phyloP scores from a whole-genome alignment of 148 eudicot species.

The Diospyros kaki region DNA sequence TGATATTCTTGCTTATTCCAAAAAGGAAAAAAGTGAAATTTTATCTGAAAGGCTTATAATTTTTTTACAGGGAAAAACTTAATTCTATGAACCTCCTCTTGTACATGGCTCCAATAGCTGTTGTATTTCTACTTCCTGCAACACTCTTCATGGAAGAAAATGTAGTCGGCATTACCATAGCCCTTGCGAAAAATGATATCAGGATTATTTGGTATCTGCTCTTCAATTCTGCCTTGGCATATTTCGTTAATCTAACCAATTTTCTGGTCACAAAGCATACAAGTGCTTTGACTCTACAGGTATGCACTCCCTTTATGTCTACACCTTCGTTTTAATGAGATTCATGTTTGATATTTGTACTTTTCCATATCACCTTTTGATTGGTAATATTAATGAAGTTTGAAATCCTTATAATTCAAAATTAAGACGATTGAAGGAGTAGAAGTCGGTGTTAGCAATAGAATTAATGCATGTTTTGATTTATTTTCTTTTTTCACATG shows the following conservation, averaged over 20 bases:
- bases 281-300: conserved; percentile 47
- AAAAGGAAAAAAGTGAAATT: neutral
- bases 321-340: neutral
- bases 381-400: neutral
- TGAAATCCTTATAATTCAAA: neutral
- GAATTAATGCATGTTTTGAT: neutral
- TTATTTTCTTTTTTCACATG: neutral
- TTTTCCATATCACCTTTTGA: neutral
- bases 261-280: conserved; percentile 48
- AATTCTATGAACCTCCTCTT: conserved; percentile 47
- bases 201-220: conserved; percentile 36
- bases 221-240: conserved; percentile 41
- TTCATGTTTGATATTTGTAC: neutral
- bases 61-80: conserved; percentile 34
- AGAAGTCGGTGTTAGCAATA: neutral
- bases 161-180: conserved; percentile 37
- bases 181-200: conserved; percentile 32
- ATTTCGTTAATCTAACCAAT: conserved; percentile 41
- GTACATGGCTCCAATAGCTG: conserved; percentile 51
- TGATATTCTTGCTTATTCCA: too few relatives aligned
- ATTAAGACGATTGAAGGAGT: neutral
- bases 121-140: conserved; percentile 39
- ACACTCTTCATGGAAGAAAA: conserved; percentile 38
- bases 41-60: conserved; percentile 7
- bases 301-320: conserved; percentile 5